These are phyloP conservation scores for Silybum marianum DNA, from an alignment of 129 eudicot species.

Conservation along the genomic window DNA sequence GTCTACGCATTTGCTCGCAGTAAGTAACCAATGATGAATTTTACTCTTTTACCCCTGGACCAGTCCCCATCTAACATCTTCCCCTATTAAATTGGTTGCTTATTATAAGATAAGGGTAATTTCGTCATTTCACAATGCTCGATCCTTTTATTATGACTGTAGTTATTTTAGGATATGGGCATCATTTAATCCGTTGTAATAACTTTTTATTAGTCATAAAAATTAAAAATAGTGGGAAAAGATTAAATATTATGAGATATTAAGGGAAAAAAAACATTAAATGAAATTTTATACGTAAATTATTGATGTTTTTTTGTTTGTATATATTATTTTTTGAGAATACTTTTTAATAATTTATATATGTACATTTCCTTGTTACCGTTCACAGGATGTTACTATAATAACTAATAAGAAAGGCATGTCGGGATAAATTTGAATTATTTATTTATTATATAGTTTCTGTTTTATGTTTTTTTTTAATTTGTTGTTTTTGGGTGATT, in stretches of 20 bases:
- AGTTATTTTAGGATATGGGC: conserved; percentile 6
- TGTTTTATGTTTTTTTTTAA: neutral
- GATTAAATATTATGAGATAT: too few relatives aligned
- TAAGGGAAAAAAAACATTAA: too few relatives aligned
- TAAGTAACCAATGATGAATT: conserved; percentile 36
- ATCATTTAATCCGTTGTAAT: conserved; percentile 10
- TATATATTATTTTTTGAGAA: too few relatives aligned
- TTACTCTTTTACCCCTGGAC: conserved; percentile 46
- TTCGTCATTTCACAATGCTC: conserved; percentile 27
- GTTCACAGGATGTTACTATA: too few relatives aligned
- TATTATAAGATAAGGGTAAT: conserved; percentile 37
- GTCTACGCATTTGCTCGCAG: conserved; percentile 89
- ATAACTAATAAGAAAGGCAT: neutral
- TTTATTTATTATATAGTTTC: neutral
- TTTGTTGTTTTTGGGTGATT: conserved; percentile 8
- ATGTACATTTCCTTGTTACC: too few relatives aligned
- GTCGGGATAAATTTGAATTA: neutral
- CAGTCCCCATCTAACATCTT: conserved; percentile 2
- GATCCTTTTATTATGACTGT: neutral
- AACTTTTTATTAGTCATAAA: neutral
- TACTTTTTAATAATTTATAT: too few relatives aligned
- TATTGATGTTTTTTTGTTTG: too few relatives aligned
- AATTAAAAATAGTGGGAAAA: too few relatives aligned
- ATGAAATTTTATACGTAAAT: too few relatives aligned
- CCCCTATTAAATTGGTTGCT: conserved; percentile 22